Evolutionary conservation across 2,329 filamentous ascomycete genomes (phyloP), one percentile per base, ranked within the genome.

Genomic region (Colletotrichum tabaci): DNA sequence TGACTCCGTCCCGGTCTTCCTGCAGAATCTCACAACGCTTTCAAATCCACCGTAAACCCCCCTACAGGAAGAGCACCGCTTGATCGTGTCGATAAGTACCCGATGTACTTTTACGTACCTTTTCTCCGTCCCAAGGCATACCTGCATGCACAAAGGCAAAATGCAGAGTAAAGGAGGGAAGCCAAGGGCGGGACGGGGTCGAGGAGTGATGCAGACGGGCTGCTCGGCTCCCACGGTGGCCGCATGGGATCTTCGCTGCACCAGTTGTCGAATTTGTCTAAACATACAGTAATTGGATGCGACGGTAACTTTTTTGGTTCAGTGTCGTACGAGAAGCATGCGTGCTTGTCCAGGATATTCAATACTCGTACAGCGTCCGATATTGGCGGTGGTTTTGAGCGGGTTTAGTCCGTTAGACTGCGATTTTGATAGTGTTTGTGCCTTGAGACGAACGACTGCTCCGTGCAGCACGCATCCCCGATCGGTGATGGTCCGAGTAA

Each of bases 181-280:
- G n/a, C 30, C 13, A 30, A 38, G 18, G 50, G 16, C 15, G 44
- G 35, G 35, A 38, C 35, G 8, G 35, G 35, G 35, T 38, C 9
- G 35, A 38, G 35, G 35, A 38, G 8, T 35, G 8, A 35, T 35
- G 50, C 35, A 23, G n/a, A 21, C 18, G 60, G 60, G 40, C 38
- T 16, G 10, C 26, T 50, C 40, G 42, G 67, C 26, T 38, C 35
- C 38, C 30, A 56, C 30, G 55, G 47, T 55, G 21, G 42, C 40
- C 60, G 46, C 35, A 38, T 38, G 61, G 21, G 53, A 70, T 66
- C 67, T 61, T 66, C 62, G 49, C 67, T 50, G 60, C 60, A 52
- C 35, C 35, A 26, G n/a, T 40, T 21, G 35, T 52, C n/a, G 46
- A 16, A 26, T 61, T 62, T 26, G 58, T 50, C 58, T 46, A n/a